phyloP scores from a whole-genome alignment of 2,329 filamentous ascomycete species.

The Chaetomiaceae sp. region DNA sequence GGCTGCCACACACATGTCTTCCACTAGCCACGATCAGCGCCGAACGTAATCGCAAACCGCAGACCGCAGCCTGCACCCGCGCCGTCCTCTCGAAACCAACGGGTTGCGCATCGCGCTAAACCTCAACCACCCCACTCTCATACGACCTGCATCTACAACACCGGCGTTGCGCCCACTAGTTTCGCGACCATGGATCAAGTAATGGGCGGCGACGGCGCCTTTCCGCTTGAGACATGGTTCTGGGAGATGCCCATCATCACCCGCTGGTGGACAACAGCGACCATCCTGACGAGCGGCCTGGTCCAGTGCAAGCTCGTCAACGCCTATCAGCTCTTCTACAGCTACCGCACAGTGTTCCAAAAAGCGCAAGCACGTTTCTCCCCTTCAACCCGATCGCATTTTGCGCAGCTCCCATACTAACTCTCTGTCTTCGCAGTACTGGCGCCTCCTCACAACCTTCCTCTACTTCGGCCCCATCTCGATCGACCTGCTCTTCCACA shows the following conservation, averaged over 20 bases:
- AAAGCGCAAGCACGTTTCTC: constrained; percentile 72
- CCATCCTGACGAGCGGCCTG: constrained; percentile 78
- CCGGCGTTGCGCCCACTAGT: not conserved
- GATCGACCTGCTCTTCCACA: constrained; percentile 91
- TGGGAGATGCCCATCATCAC: constrained; percentile 98
- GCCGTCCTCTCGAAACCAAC: not conserved
- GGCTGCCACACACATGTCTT: not conserved
- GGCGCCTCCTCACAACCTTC: constrained; percentile 93
- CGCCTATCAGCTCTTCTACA: constrained; percentile 96
- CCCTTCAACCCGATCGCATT: not conserved
- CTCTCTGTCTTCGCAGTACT: constrained; percentile 60
- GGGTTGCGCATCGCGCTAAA: not conserved
- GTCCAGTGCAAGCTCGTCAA: constrained; percentile 92
- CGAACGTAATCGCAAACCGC: constrained; percentile 1
- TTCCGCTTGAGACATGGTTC: constrained; percentile 96
- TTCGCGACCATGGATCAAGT: constrained; percentile 50
- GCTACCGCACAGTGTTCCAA: constrained; percentile 82
- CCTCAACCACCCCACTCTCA: not conserved
- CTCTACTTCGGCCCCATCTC: constrained; percentile 95
- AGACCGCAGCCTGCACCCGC: constrained; percentile 1
- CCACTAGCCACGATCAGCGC: not conserved
- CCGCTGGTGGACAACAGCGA: constrained; percentile 93
- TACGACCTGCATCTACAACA: not conserved
- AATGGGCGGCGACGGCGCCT: constrained; percentile 54
- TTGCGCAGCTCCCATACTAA: not conserved